Evolutionary conservation across 2,329 filamentous ascomycete genomes (phyloP), one percentile per base, ranked within the genome.

Genomic region (Lachnum nothofagi): DNA sequence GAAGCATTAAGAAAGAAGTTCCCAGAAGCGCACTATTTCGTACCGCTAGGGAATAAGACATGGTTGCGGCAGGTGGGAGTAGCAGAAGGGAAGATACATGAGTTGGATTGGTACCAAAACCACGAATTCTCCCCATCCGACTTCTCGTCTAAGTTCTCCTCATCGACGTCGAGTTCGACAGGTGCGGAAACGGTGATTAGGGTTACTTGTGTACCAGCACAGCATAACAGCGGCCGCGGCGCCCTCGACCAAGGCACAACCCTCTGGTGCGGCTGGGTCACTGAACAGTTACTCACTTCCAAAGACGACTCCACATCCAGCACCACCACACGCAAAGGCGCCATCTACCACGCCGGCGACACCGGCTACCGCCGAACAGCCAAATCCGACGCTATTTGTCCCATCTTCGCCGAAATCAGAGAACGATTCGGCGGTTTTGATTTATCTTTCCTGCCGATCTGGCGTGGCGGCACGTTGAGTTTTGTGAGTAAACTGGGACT

Each of bases 71-170:
- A 73, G 3, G 74, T 74, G 20, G 88, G 87, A 1, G 77, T 95
- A 46, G 55, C 77, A 1, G 85, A 88, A 50, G 46, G 50, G 3
- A 31, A 25, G 10, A 82, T 91, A 45, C 91, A 87, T 0, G 91
- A 96, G 70, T 68, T 95, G 59, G 91, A 96, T 69, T 96, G 91
- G 91, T 96, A 91, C 91, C 84, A 95, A 59, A 82, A 87, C 52
- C 76, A 80, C 9, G 82, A 91, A 37, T 68, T 94, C 17, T 79
- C 72, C 0, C 68, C 94, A 22, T 49, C 56, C 53, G 62, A 46
- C 62, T 54, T 53, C 57, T 63, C 49, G 47, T 54, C 14, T 41
- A 43, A 3, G 46, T 49, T n/a, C 48, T 40, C 14, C 59, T 86
- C 94, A 53, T 74, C 72, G 3, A 87, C 86, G 7, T 27, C 25